phyloP scores from a whole-genome alignment of 345 rosid genomes.

The Geranium rotundifolium region DNA sequence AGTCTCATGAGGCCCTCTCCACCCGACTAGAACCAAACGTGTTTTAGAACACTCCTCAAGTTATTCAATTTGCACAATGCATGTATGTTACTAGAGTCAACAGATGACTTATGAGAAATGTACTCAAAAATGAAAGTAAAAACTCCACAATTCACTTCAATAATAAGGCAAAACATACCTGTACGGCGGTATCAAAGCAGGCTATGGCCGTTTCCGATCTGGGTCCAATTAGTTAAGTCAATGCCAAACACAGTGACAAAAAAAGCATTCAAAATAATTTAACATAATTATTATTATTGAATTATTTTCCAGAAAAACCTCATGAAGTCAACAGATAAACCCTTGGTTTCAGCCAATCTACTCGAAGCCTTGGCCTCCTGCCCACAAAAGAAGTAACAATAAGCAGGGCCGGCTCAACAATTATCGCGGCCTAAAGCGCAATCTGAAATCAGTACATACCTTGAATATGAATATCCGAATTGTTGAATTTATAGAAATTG shows the following conservation, averaged over 20 bases:
- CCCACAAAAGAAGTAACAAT: not conserved
- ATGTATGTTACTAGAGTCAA: not conserved
- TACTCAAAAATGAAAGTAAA: too few relatives aligned
- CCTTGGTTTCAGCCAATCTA: not conserved
- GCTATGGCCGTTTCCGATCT: constrained; percentile 60
- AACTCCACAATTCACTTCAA: not conserved
- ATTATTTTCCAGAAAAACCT: not conserved
- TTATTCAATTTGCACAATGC: not conserved
- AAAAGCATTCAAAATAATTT: too few relatives aligned
- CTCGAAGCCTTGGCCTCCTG: not conserved
- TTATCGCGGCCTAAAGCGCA: too few relatives aligned
- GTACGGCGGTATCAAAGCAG: constrained; percentile 65
- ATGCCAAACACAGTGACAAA: not conserved
- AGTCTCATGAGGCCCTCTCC: too few relatives aligned
- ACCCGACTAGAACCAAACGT: too few relatives aligned
- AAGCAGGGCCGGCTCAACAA: too few relatives aligned
- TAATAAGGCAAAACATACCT: constrained; percentile 23
- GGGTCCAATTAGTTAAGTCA: not conserved
- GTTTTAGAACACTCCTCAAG: not conserved
- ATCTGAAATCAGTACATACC: too few relatives aligned
- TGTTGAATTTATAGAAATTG: too few relatives aligned
- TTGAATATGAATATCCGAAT: too few relatives aligned
- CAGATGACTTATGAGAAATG: not conserved
- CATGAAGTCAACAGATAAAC: not conserved
- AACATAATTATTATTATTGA: too few relatives aligned